A percentile compares a stretch with the other conserved stretches of the same genome.
Evolutionary conservation across 2,329 filamentous ascomycete genomes (phyloP).

Genomic region (Beauveria sp.): DNA sequence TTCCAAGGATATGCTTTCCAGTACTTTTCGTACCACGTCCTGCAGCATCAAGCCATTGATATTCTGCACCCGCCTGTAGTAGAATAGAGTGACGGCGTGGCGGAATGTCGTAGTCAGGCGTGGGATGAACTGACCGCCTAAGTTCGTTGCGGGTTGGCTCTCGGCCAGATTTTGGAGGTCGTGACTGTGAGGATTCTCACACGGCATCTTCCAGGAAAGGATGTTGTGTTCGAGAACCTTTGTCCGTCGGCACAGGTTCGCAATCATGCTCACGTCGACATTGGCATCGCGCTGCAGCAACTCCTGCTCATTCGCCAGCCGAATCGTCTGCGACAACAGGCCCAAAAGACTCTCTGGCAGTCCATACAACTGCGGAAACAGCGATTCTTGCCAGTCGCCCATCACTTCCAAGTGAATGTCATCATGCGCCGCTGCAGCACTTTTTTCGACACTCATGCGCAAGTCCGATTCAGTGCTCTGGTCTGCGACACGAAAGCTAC

Average conservation of each 20-base stretch:
- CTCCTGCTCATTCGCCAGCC: constrained; percentile 6
- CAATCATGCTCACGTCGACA: neutral
- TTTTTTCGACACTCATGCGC: neutral
- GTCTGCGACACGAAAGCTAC: constrained; percentile 4
- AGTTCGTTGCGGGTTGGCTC: neutral
- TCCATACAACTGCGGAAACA: constrained; percentile 2
- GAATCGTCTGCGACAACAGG: constrained; percentile 3
- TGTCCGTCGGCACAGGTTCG: neutral
- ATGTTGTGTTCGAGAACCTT: neutral
- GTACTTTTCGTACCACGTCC: neutral
- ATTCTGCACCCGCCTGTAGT: constrained; percentile 4
- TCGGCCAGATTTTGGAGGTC: too few relatives aligned
- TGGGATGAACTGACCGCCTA: neutral
- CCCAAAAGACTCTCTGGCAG: constrained; percentile 4
- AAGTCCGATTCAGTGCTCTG: constrained; percentile 6
- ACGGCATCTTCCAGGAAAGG: neutral
- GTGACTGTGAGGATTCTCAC: neutral
- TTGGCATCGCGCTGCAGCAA: neutral
- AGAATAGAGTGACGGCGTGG: constrained; percentile 2
- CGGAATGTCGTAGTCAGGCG: neutral
- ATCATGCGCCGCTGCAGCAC: neutral
- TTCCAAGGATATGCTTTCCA: neutral
- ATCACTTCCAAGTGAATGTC: constrained; percentile 2
- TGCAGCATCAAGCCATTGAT: constrained; percentile 7
- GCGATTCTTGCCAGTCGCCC: neutral